These are phyloP conservation scores for Saccharomyces mikatae DNA, from an alignment of 805 yeast species.

Conservation along the genomic window DNA sequence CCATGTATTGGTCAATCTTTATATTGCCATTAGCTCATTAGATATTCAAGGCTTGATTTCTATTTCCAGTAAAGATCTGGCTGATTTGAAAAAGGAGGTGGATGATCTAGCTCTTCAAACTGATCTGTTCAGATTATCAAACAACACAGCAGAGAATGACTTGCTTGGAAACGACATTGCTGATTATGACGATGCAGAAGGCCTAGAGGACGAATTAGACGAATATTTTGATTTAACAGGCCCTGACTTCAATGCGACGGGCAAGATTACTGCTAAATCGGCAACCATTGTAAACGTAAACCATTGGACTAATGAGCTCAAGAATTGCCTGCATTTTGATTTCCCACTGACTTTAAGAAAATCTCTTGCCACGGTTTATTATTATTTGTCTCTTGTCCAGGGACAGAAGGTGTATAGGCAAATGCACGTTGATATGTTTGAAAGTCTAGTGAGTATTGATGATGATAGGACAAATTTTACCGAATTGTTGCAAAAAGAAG, in stretches of 20 bases:
- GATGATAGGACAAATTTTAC: constrained; percentile 30
- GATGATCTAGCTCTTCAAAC: constrained; percentile 48
- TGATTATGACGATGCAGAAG: constrained; percentile 34
- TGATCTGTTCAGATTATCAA: constrained; percentile 34
- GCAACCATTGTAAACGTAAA: constrained; percentile 68
- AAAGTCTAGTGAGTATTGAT: constrained; percentile 40
- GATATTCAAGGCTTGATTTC: constrained; percentile 67
- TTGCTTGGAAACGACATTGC: constrained; percentile 17
- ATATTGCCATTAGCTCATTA: constrained; percentile 64
- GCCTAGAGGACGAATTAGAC: constrained; percentile 16
- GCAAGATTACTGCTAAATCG: constrained; percentile 54
- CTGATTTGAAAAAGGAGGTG: constrained; percentile 34
- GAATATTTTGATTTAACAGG: constrained; percentile 30
- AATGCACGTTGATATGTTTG: constrained; percentile 55
- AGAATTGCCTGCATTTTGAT: constrained; percentile 65
- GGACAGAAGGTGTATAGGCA: constrained; percentile 60
- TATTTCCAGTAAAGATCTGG: constrained; percentile 61
- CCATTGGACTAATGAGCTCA: constrained; percentile 82
- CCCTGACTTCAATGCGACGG: constrained; percentile 36
- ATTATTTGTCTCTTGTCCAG: constrained; percentile 59
- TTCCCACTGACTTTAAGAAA: constrained; percentile 62
- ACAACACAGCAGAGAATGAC: constrained; percentile 18
- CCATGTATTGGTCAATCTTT: constrained; percentile 72
- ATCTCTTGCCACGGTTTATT: constrained; percentile 59
- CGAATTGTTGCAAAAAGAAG: constrained; percentile 20